These are phyloP conservation scores for Chaetoscypha palmicola DNA, from an alignment of 2,329 filamentous ascomycete genomes.

Conservation along the genomic window DNA sequence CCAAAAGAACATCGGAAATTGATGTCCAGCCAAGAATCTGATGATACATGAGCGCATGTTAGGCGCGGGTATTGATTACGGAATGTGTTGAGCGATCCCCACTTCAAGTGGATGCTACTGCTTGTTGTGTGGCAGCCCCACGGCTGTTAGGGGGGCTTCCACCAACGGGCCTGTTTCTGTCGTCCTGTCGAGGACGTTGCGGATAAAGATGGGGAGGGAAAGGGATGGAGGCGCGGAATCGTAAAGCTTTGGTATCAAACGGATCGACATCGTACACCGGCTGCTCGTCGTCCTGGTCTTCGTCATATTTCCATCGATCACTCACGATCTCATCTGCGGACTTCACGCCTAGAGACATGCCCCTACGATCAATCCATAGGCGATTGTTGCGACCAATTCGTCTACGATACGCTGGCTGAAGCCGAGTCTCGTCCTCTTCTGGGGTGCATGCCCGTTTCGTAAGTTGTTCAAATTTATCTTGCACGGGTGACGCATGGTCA, in stretches of 20 bases:
- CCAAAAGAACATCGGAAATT: slow-evolving; percentile 16
- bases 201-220: slow-evolving; percentile 24
- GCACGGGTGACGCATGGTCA: slow-evolving; percentile 28
- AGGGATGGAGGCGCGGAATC: slow-evolving; percentile 46
- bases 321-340: slow-evolving; percentile 37
- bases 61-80: slow-evolving; percentile 6
- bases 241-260: slow-evolving; percentile 51
- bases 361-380: slow-evolving; percentile 80
- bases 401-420: slow-evolving; percentile 64
- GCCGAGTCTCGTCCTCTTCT: slow-evolving; percentile 26
- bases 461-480: slow-evolving; percentile 24
- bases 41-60: slow-evolving; percentile 21
- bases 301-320: slow-evolving; percentile 82
- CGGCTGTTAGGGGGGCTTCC: slow-evolving; percentile 21
- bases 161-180: slow-evolving; percentile 14
- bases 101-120: slow-evolving; percentile 21
- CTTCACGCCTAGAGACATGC: slow-evolving; percentile 47
- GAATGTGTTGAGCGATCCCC: too few relatives aligned
- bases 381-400: slow-evolving; percentile 79
- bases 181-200: slow-evolving; percentile 22
- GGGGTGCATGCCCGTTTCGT: slow-evolving; percentile 23
- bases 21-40: slow-evolving; percentile 22
- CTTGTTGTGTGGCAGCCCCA: slow-evolving; percentile 15
- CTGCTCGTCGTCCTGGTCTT: slow-evolving; percentile 73
- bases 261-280: slow-evolving; percentile 71